phyloP scores from a whole-genome alignment of 192 early-diverging fungal species.

The Linderina pennispora region DNA sequence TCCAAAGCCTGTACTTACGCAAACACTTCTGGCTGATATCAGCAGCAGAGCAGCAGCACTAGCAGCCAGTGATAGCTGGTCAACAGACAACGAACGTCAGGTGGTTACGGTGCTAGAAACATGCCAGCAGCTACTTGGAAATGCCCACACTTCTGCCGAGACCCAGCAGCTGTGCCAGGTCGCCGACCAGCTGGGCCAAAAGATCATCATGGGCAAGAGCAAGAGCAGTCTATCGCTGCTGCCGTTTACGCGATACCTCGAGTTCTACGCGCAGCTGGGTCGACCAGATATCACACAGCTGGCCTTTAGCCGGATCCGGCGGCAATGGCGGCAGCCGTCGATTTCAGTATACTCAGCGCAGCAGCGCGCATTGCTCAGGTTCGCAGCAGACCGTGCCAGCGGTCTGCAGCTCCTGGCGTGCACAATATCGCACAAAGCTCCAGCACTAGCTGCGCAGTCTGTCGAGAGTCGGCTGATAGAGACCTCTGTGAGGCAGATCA shows the following conservation, averaged over 20 bases:
- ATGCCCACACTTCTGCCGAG: not conserved
- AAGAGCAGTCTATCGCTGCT: not conserved
- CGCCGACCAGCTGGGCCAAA: conserved; percentile 19
- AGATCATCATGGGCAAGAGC: not conserved
- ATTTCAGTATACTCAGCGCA: conserved; percentile 11
- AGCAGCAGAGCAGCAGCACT: no score
- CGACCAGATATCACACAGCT: conserved; percentile 34
- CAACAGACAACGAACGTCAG: not conserved
- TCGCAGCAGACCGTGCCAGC: conserved; percentile 1
- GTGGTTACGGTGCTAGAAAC: not conserved
- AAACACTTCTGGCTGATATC: no score
- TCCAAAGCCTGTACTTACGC: no score
- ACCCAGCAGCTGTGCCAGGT: conserved; percentile 7
- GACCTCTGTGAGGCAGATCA: conserved; percentile 5
- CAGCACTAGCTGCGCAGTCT: not conserved
- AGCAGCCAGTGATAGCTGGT: no score
- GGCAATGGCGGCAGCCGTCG: conserved; percentile 16
- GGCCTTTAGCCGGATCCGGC: conserved; percentile 4
- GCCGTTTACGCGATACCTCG: conserved; percentile 11
- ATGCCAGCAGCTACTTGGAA: conserved; percentile 2
- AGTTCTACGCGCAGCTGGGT: conserved; percentile 32
- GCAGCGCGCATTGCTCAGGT: conserved; percentile 25
- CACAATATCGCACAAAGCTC: conserved; percentile 7
- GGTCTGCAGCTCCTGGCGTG: conserved; percentile 1
- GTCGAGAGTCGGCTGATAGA: conserved; percentile 3